Conservation (phyloP, 1,284 basidiomycete genomes). For the Anthracocystis setariae region DNA sequence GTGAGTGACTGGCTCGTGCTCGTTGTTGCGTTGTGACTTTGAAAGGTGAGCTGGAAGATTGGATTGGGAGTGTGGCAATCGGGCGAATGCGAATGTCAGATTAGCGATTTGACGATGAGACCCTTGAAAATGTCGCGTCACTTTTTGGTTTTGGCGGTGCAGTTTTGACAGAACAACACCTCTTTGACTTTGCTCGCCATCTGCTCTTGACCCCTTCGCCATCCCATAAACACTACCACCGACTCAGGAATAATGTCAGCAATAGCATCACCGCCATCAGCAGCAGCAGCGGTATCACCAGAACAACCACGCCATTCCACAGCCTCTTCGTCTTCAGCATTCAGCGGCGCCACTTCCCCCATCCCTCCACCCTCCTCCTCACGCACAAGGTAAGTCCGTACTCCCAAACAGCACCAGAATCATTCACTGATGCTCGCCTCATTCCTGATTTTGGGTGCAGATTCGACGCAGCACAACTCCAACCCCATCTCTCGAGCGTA, state of each 20-base stretch:
- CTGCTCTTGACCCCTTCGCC: neutral
- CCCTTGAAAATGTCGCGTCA: neutral
- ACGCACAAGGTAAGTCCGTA: constrained; percentile 21
- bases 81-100: neutral
- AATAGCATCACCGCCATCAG: constrained; percentile 10
- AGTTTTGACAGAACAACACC: constrained; percentile 7
- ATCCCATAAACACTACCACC: neutral
- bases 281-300: neutral
- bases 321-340: constrained; percentile 7
- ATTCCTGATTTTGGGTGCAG: constrained; percentile 4
- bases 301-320: constrained; percentile 8
- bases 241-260: constrained; percentile 3
- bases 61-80: no score
- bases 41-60: neutral
- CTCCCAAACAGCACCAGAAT: neutral
- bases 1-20: constrained; percentile 7
- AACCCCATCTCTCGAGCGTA: constrained; percentile 26
- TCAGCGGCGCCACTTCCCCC: constrained; percentile 21
- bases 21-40: no score
- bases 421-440: neutral
- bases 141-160: no score
- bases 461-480: constrained; percentile 40
- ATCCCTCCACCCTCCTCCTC: constrained; percentile 10
- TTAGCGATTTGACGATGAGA: neutral
- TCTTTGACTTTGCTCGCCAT: neutral